phyloP scores from a whole-genome alignment of 495 filamentous ascomycete genomes.

The Penicillium crystallinum region DNA sequence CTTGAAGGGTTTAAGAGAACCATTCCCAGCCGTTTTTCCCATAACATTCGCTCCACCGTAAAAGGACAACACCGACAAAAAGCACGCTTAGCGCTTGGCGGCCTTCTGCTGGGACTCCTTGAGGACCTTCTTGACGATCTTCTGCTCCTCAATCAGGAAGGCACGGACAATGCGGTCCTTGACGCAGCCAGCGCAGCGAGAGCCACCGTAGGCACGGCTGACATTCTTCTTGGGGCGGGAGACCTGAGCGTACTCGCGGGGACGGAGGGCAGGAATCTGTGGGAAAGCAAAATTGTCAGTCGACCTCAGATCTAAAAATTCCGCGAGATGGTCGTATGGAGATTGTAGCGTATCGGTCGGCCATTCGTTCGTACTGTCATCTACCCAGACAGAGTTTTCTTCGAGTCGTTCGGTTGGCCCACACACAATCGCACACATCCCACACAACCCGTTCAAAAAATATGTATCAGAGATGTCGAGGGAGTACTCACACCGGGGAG shows the following conservation, averaged over 20 bases:
- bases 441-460: conserved; percentile 14
- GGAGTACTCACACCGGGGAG: conserved; percentile 77
- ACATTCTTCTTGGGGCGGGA: conserved; percentile 98
- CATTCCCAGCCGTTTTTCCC: conserved; percentile 34
- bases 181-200: conserved; percentile 96
- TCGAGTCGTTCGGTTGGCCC: conserved; percentile 9
- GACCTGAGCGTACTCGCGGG: conserved; percentile 92
- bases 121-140: conserved; percentile 99
- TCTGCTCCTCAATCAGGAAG: conserved; percentile 99
- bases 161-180: conserved; percentile 95
- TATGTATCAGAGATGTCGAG: conserved; percentile 15
- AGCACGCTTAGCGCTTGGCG: conserved; percentile 46
- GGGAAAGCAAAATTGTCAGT: conserved; percentile 16
- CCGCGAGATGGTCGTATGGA: conserved; percentile 3
- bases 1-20: conserved; percentile 30
- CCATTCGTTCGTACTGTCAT: conserved; percentile 3
- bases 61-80: conserved; percentile 41
- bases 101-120: conserved; percentile 87
- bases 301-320: conserved; percentile 3
- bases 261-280: conserved; percentile 92
- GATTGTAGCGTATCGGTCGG: conserved; percentile 6
- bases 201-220: conserved; percentile 95
- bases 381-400: conserved; percentile 12
- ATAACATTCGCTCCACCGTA: conserved; percentile 38
- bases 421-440: conserved; percentile 15